phyloP scores from a whole-genome alignment of 2,329 filamentous ascomycete species.

The Hypocrella siamensis region DNA sequence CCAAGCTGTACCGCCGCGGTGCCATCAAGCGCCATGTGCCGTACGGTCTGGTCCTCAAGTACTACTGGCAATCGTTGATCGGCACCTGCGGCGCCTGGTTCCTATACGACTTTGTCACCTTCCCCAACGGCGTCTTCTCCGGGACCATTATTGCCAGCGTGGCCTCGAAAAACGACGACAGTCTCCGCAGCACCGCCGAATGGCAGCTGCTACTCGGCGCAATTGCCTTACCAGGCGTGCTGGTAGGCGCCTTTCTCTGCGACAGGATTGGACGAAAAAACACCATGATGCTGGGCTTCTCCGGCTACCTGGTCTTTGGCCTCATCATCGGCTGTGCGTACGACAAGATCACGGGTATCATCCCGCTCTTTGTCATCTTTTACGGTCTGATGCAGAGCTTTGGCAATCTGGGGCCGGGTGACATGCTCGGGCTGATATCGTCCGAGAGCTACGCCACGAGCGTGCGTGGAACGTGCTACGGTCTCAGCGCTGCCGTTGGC shows the following conservation, averaged over 20 bases:
- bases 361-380: conserved; percentile 34
- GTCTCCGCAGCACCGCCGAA: conserved; percentile 25
- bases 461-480: conserved; percentile 34
- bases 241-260: conserved; percentile 31
- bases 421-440: conserved; percentile 32
- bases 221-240: conserved; percentile 30
- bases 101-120: conserved; percentile 32
- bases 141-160: conserved; percentile 25
- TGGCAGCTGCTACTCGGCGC: conserved; percentile 30
- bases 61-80: conserved; percentile 37
- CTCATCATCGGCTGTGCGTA: conserved; percentile 34
- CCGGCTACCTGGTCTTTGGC: conserved; percentile 32
- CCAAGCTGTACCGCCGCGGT: conserved; percentile 31
- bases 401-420: conserved; percentile 33
- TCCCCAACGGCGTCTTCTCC: conserved; percentile 30
- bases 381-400: conserved; percentile 34
- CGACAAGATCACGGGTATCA: conserved; percentile 27
- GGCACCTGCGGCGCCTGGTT: conserved; percentile 41
- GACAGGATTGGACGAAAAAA: conserved; percentile 31
- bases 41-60: conserved; percentile 30
- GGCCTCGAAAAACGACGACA: conserved; percentile 15
- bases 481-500: conserved; percentile 32
- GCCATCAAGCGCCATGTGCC: conserved; percentile 36
- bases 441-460: conserved; percentile 35
- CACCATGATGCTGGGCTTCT: conserved; percentile 34